A percentile compares a stretch with the other conserved stretches of the same genome.
These are phyloP conservation scores for Cladosporium phlei DNA, from an alignment of 2,329 filamentous ascomycete genomes.

Conservation along the genomic window DNA sequence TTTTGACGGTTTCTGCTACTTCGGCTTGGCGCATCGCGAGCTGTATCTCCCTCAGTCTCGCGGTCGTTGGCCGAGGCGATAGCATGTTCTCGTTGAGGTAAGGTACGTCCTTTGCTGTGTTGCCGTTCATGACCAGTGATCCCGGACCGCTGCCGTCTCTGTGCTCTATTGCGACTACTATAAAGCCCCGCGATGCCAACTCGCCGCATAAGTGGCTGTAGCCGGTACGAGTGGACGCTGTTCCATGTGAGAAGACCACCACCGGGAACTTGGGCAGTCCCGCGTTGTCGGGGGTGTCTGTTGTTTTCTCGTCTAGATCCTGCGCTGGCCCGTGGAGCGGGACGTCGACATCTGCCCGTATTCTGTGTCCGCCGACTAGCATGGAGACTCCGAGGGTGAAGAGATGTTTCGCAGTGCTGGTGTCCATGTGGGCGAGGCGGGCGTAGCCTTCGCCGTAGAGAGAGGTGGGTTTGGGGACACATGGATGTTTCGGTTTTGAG, in stretches of 20 bases:
- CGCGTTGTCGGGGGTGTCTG: constrained; percentile 3
- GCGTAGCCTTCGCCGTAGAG: constrained; percentile 40
- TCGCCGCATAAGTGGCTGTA: constrained; percentile 42
- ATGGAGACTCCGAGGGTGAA: constrained; percentile 38
- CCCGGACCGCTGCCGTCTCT: constrained; percentile 42
- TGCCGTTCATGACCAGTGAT: constrained; percentile 34
- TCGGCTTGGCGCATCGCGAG: constrained; percentile 41
- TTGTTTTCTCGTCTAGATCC: too few species aligned
- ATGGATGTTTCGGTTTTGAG: constrained; percentile 31
- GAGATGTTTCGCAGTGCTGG: constrained; percentile 29
- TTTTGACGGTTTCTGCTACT: constrained; percentile 38
- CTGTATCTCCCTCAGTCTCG: constrained; percentile 34
- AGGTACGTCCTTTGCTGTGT: constrained; percentile 32
- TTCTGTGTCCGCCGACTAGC: constrained; percentile 36
- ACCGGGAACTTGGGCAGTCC: constrained; percentile 29
- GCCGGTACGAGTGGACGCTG: constrained; percentile 39
- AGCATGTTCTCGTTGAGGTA: constrained; percentile 35
- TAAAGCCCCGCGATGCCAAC: constrained; percentile 39
- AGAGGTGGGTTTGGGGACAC: constrained; percentile 39
- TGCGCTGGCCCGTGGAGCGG: too few species aligned
- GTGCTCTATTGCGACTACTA: constrained; percentile 42
- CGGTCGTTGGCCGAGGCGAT: constrained; percentile 13
- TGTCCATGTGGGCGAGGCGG: constrained; percentile 33
- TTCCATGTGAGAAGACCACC: constrained; percentile 41
- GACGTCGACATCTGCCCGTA: constrained; percentile 39